Evolutionary conservation across 1,139 yeast species (phyloP).

Genomic region (Diutina mesorugosa): DNA sequence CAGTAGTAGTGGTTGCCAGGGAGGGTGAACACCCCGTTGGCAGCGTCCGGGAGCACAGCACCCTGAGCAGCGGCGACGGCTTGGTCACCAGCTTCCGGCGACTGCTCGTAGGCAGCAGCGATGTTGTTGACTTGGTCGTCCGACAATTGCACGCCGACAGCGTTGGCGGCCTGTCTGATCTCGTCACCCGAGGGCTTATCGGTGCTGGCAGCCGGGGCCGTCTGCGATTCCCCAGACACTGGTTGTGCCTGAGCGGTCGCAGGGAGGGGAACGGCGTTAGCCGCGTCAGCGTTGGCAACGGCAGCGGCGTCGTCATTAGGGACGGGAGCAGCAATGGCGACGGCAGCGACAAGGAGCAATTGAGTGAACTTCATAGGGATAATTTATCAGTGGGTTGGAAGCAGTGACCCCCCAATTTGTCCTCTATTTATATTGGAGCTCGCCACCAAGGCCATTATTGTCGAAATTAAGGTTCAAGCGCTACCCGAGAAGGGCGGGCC

Average conservation of each 20-base stretch:
- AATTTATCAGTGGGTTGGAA: too few relatives aligned
- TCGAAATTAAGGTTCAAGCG: neutral
- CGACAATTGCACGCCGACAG: neutral
- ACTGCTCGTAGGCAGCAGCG: neutral
- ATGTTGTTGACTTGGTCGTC: neutral
- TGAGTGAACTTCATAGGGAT: neutral
- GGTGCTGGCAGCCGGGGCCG: neutral
- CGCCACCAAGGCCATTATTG: neutral
- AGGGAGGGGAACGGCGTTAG: neutral
- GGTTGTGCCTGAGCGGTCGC: neutral
- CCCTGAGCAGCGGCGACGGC: conserved; percentile 2
- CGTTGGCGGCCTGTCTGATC: neutral
- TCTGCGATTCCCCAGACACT: neutral
- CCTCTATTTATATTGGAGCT: neutral
- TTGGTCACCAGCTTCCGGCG: neutral
- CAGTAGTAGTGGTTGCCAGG: neutral
- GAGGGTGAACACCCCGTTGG: neutral
- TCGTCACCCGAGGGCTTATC: neutral
- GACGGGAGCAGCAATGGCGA: neutral
- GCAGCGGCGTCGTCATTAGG: neutral
- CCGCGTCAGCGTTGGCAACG: neutral
- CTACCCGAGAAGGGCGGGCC: neutral
- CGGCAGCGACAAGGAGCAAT: neutral
- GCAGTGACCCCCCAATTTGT: neutral
- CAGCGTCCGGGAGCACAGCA: neutral